These are phyloP conservation scores for Colletotrichum orbiculare DNA, from an alignment of 2,329 filamentous ascomycete genomes.

Conservation along the genomic window DNA sequence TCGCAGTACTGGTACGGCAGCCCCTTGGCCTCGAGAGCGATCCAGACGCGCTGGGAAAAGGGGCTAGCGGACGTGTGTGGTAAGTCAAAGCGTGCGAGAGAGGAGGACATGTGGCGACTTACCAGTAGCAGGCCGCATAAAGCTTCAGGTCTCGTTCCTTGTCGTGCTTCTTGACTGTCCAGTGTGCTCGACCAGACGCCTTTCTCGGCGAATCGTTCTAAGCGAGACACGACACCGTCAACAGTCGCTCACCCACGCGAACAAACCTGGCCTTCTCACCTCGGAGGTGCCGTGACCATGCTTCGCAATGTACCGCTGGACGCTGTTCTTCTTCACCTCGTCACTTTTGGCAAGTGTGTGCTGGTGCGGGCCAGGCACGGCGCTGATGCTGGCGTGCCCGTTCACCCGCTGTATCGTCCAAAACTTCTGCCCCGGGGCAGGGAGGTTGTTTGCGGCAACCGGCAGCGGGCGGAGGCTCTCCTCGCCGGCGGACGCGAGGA, in stretches of 20 bases:
- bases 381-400: conserved; percentile 77
- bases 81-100: no score
- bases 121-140: conserved; percentile 88
- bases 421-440: conserved; percentile 58
- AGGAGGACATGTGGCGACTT: conserved; percentile 42
- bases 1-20: conserved; percentile 88
- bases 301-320: conserved; percentile 73
- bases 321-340: conserved; percentile 83
- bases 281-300: conserved; percentile 75
- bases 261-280: conserved; percentile 71
- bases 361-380: conserved; percentile 77
- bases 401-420: conserved; percentile 84
- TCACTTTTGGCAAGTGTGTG: conserved; percentile 80
- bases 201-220: conserved; percentile 58
- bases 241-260: conserved; percentile 47
- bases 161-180: conserved; percentile 77
- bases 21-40: conserved; percentile 83
- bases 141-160: conserved; percentile 79
- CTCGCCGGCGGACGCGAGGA: conserved; percentile 36
- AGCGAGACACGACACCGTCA: background rate
- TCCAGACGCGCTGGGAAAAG: conserved; percentile 91
- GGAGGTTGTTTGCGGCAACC: conserved; percentile 29
- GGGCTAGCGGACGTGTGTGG: conserved; percentile 60
- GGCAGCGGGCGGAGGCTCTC: conserved; percentile 37
- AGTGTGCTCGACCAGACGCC: conserved; percentile 76